Evolutionary conservation across 352 stramenopile genomes (phyloP).

Genomic region (Pythium sukuiense): DNA sequence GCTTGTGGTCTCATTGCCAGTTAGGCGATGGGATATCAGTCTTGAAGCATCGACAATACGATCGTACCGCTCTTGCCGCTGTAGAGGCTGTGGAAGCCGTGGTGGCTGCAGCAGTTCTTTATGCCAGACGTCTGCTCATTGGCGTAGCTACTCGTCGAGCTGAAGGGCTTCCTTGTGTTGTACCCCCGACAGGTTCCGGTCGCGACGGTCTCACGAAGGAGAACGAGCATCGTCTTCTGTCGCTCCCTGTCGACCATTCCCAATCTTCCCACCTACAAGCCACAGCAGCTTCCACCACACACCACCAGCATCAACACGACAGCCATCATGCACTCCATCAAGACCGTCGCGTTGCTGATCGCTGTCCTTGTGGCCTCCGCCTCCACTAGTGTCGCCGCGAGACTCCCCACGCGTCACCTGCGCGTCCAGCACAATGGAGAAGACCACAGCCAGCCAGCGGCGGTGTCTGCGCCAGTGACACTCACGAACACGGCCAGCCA

Average conservation of each 20-base stretch:
- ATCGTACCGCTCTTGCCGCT: no score
- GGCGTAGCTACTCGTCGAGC: no score
- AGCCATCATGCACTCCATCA: conserved; percentile 7
- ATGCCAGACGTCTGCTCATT: no score
- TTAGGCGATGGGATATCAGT: neutral
- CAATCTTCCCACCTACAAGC: neutral
- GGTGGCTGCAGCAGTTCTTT: no score
- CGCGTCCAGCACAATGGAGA: conserved; percentile 12
- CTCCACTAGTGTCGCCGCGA: neutral
- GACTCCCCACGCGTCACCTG: neutral
- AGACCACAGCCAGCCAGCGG: neutral
- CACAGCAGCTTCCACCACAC: neutral
- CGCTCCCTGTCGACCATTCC: neutral
- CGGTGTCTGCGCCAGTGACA: neutral
- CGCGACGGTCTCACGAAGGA: no score
- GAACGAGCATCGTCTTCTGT: neutral
- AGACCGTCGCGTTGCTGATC: conserved; percentile 11
- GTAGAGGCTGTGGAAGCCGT: no score
- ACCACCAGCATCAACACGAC: neutral
- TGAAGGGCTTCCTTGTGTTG: no score
- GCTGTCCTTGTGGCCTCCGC: neutral
- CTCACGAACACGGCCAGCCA: neutral
- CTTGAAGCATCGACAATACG: no score
- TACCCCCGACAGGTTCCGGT: no score
- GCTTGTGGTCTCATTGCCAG: neutral